Evolutionary conservation across 2,329 filamentous ascomycete species (phyloP).

Genomic region (Pseudogymnoascus destructans): DNA sequence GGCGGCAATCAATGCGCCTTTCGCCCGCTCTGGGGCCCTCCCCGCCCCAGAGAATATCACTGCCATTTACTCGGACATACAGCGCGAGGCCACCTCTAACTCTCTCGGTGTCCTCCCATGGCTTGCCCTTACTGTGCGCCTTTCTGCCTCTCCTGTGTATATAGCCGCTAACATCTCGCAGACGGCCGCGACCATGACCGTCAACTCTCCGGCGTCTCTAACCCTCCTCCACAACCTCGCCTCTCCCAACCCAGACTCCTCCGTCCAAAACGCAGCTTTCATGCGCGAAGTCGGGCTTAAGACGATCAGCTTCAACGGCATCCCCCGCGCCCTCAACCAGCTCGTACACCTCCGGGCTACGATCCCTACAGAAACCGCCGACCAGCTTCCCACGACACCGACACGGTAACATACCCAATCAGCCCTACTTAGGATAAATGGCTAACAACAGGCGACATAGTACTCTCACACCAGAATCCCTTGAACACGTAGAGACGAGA

Average conservation of each 20-base stretch:
- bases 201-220: slow-evolving; percentile 72
- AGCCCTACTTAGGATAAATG: not conserved
- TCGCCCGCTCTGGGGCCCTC: slow-evolving; percentile 51
- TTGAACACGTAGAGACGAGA: slow-evolving; percentile 40
- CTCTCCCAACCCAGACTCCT: slow-evolving; percentile 18
- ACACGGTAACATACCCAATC: slow-evolving; percentile 29
- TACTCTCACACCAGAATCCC: slow-evolving; percentile 35
- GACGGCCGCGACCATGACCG: slow-evolving; percentile 72
- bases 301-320: slow-evolving; percentile 66
- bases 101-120: slow-evolving; percentile 51
- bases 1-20: slow-evolving; percentile 57
- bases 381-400: slow-evolving; percentile 38
- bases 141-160: not conserved
- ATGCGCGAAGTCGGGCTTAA: slow-evolving; percentile 66
- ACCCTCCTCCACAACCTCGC: slow-evolving; percentile 33
- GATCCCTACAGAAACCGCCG: slow-evolving; percentile 41
- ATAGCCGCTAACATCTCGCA: slow-evolving; percentile 25
- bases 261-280: slow-evolving; percentile 48
- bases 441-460: slow-evolving; percentile 21
- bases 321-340: slow-evolving; percentile 46
- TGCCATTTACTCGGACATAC: slow-evolving; percentile 51
- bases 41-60: slow-evolving; percentile 50
- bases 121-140: slow-evolving; percentile 49
- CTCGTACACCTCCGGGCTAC: slow-evolving; percentile 53
- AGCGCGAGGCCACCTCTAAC: slow-evolving; percentile 46